These are phyloP conservation scores for Calonectria hawksworthii DNA, from an alignment of 2,329 filamentous ascomycete species.

Conservation along the genomic window DNA sequence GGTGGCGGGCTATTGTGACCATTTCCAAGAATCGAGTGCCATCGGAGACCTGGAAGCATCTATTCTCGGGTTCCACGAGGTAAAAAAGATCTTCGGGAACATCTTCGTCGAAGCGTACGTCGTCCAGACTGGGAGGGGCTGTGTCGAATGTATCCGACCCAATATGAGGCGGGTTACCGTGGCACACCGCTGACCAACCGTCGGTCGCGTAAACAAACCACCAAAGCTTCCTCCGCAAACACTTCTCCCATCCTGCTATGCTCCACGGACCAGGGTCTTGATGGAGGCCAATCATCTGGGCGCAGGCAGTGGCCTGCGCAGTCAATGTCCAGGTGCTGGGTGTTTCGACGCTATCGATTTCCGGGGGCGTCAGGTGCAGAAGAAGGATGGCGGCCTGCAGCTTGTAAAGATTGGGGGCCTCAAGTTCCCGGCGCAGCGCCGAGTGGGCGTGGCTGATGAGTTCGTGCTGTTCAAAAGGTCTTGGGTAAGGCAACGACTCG, in stretches of 20 bases:
- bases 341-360: conserved; percentile 61
- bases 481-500: conserved; percentile 43
- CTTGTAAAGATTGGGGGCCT: conserved; percentile 61
- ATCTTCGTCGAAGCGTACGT: conserved; percentile 59
- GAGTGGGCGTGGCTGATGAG: conserved; percentile 57
- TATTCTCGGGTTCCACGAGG: conserved; percentile 52
- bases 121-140: conserved; percentile 53
- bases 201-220: conserved; percentile 60
- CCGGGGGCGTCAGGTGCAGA: conserved; percentile 60
- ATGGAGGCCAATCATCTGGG: conserved; percentile 62
- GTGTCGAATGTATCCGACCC: conserved; percentile 57
- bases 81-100: conserved; percentile 51
- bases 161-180: conserved; percentile 63
- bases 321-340: conserved; percentile 60
- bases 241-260: conserved; percentile 58
- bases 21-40: conserved; percentile 56
- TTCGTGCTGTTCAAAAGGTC: conserved; percentile 57
- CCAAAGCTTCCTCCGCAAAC: conserved; percentile 60
- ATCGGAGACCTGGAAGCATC: conserved; percentile 50
- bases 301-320: conserved; percentile 58
- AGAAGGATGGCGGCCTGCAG: conserved; percentile 63
- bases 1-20: conserved; percentile 48
- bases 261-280: conserved; percentile 59
- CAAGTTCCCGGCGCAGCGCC: conserved; percentile 59
- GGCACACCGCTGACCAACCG: conserved; percentile 60